Evolutionary conservation across 495 filamentous ascomycete genomes (phyloP).

Genomic region (Lichenothelia convexa): DNA sequence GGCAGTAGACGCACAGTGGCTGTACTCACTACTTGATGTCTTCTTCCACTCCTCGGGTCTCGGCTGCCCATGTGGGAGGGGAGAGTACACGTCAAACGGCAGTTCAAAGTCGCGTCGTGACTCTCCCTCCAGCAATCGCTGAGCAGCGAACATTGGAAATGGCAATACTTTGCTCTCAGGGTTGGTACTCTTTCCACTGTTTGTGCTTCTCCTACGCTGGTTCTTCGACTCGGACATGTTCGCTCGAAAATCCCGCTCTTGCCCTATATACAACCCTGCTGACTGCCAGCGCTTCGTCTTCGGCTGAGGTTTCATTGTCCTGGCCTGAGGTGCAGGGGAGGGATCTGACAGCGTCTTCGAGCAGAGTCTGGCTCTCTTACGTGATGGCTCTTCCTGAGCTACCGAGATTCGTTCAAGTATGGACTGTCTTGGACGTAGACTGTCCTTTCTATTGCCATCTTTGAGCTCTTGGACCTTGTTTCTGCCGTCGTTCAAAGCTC

Average conservation of each 20-base stretch:
- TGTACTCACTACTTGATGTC: constrained; percentile 75
- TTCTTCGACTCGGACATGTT: constrained; percentile 46
- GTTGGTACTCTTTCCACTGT: constrained; percentile 22
- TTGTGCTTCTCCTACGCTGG: constrained; percentile 33
- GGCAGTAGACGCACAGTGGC: constrained; percentile 2
- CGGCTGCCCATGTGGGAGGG: constrained; percentile 64
- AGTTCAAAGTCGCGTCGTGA: constrained; percentile 58
- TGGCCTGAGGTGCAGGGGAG: constrained; percentile 7
- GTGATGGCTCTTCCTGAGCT: constrained; percentile 5
- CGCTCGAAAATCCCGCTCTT: constrained; percentile 44
- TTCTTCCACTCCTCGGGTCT: constrained; percentile 84
- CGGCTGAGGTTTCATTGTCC: constrained; percentile 1
- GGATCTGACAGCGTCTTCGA: constrained; percentile 24
- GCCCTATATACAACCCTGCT: constrained; percentile 80
- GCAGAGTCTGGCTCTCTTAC: constrained; percentile 7
- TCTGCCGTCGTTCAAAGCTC: constrained; percentile 25
- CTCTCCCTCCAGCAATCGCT: constrained; percentile 22
- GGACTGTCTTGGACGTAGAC: constrained; percentile 26
- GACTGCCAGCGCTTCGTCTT: constrained; percentile 39
- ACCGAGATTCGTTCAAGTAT: no score
- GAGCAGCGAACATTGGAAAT: constrained; percentile 54
- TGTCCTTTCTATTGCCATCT: constrained; percentile 13
- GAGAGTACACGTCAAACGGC: constrained; percentile 77
- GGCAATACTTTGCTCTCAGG: constrained; percentile 32
- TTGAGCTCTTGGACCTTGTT: constrained; percentile 17